These are phyloP conservation scores for Elsinoe batatas DNA, from an alignment of 2,329 filamentous ascomycete genomes.

Conservation along the genomic window DNA sequence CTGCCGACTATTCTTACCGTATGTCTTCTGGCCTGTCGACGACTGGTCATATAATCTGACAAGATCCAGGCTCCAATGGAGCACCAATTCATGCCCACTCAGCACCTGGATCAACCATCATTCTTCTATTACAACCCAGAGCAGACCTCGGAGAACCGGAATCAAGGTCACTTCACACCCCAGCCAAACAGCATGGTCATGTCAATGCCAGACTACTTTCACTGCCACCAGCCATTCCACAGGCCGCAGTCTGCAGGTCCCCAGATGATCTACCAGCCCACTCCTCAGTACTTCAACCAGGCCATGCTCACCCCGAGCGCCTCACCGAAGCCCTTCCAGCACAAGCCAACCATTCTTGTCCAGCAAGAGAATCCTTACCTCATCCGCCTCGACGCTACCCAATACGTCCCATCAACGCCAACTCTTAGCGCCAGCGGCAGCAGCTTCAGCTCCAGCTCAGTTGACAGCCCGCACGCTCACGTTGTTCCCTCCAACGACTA, in stretches of 20 bases:
- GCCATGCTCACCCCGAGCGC: constrained; percentile 63
- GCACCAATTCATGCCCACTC: constrained; percentile 27
- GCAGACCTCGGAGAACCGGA: constrained; percentile 58
- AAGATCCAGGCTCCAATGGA: constrained; percentile 23
- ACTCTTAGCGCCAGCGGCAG: constrained; percentile 68
- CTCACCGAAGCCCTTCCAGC: constrained; percentile 62
- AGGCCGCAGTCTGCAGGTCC: constrained; percentile 24
- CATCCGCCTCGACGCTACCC: constrained; percentile 63
- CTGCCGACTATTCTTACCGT: background rate
- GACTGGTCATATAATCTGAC: background rate
- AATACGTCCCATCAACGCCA: constrained; percentile 75
- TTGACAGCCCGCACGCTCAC: constrained; percentile 58
- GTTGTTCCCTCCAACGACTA: constrained; percentile 1
- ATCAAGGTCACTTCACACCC: constrained; percentile 66
- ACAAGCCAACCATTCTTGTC: constrained; percentile 64
- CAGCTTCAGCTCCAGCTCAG: constrained; percentile 59
- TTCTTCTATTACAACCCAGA: constrained; percentile 87
- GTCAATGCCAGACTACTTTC: constrained; percentile 28
- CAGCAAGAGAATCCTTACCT: constrained; percentile 47
- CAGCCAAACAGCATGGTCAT: constrained; percentile 39
- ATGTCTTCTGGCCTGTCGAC: background rate
- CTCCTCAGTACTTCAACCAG: constrained; percentile 48
- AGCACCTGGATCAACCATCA: constrained; percentile 54
- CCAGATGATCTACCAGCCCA: constrained; percentile 33
- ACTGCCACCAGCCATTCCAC: constrained; percentile 20